Percentiles rank a stretch among this genome's conserved stretches.
phyloP scores from a whole-genome alignment of 176 grass and related monocot genomes.

The Musa beccarii region DNA sequence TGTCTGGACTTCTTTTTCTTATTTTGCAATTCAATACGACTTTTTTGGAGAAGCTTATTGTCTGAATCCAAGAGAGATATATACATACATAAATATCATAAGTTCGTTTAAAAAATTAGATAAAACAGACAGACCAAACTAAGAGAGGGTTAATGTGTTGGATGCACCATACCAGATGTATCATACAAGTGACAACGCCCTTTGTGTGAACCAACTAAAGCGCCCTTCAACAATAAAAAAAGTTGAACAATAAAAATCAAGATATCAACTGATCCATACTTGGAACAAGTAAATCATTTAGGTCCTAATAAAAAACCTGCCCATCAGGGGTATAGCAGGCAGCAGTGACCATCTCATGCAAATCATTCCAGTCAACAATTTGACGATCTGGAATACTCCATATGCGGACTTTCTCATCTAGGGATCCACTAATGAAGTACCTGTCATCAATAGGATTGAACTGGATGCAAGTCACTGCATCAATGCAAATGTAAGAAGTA shows the following conservation, averaged over 20 bases:
- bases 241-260: slow-evolving; percentile 3
- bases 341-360: slow-evolving; percentile 98
- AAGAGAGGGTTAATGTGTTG: neutral
- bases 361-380: slow-evolving; percentile 98
- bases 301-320: slow-evolving; percentile 39
- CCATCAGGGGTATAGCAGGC: slow-evolving; percentile 88
- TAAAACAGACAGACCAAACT: neutral
- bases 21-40: slow-evolving; percentile 76
- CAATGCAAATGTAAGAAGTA: slow-evolving; percentile 21
- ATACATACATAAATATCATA: slow-evolving; percentile 1
- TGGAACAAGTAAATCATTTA: neutral
- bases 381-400: slow-evolving; percentile 90
- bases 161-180: slow-evolving; percentile 58
- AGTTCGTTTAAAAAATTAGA: neutral
- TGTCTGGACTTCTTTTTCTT: slow-evolving; percentile 90
- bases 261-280: neutral
- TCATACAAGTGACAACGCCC: slow-evolving; percentile 84
- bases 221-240: slow-evolving; percentile 53
- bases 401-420: slow-evolving; percentile 91
- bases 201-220: slow-evolving; percentile 76
- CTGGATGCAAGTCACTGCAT: slow-evolving; percentile 96
- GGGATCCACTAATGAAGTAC: slow-evolving; percentile 95
- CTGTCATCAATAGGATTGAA: slow-evolving; percentile 98
- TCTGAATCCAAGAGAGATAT: slow-evolving; percentile 33
- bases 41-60: slow-evolving; percentile 81